Evolutionary conservation across 192 early-diverging fungal genomes (phyloP), one percentile per base, ranked within the genome.

Genomic region (Coemansia sp.): DNA sequence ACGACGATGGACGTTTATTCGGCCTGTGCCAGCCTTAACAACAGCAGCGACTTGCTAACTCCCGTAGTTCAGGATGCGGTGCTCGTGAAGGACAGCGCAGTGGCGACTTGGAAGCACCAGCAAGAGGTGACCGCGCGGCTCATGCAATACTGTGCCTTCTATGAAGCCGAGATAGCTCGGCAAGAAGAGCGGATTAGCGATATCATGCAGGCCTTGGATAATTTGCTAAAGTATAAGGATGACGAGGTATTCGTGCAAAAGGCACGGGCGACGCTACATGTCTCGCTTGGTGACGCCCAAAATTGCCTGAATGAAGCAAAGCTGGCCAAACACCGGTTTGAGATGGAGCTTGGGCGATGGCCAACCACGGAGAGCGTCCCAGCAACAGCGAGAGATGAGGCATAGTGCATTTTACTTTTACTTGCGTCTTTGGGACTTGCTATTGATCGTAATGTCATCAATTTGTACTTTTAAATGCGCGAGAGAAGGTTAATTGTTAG

Each of bases 141-240:
- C 20, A 56, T 48, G 6, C 77, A 69, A 31, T 79, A 67, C 31
- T 72, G 77, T 14, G 45, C 64, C 61, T 62, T 71, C 59, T 79
- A 79, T 48, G 55, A 53, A 31, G 39, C 18, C 25, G 77, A 79
- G 18, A 68, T 79, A 7, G 36, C 25, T 47, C 61, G 62, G 42
- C 68, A 79, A 36, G 45, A 66, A 37, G 77, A 74, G 45, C 68
- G 72, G 23, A 71, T 79, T n/a, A 14, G 10, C 11, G 72, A 79
- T 52, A 79, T 79, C 11, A 53, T 52, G 18, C 60, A 48, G 33
- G 65, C 77, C 1, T 38, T 79, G 35, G 61, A 26, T 0, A 63
- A 36, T 9, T 41, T 71, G 61, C 21, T 53, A 20, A n/a, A 60
- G 26, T 26, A 37, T 11, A 39, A 38, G 25, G 45, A 42, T n/a